A percentile compares a stretch with the other conserved stretches of the same genome.
phyloP scores from a whole-genome alignment of 768 basidiomycete genomes.

The Butyriboletus loyo region DNA sequence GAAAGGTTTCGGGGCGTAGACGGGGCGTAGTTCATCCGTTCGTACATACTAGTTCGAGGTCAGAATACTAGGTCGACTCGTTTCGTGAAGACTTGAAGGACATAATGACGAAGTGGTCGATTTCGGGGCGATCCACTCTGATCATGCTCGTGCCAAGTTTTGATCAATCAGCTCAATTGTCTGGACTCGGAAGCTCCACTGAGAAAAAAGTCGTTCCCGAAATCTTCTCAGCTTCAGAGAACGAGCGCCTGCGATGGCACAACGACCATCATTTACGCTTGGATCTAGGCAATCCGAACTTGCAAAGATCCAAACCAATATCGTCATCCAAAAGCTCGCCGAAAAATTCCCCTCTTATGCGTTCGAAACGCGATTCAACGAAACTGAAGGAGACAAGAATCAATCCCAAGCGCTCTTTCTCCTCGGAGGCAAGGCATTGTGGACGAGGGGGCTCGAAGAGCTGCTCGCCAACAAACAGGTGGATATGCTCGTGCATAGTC shows the following conservation, averaged over 20 bases:
- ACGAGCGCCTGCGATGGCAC: conserved; percentile 11
- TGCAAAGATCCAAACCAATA: conserved; percentile 86
- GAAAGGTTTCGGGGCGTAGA: conserved; percentile 37
- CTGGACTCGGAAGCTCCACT: not conserved
- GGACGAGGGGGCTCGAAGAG: conserved; percentile 97
- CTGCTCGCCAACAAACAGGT: conserved; percentile 67
- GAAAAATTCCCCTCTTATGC: conserved; percentile 47
- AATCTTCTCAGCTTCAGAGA: not conserved
- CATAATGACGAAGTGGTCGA: not conserved
- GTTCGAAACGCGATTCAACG: conserved; percentile 60
- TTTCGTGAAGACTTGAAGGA: not conserved
- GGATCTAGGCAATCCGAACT: conserved; percentile 88
- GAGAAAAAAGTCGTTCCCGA: not conserved
- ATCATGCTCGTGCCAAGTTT: not conserved
- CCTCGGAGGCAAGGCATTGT: conserved; percentile 86
- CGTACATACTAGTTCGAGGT: not conserved
- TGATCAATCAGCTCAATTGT: not conserved
- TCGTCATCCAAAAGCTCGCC: conserved; percentile 64
- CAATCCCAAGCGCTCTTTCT: conserved; percentile 87
- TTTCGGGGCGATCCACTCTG: not conserved
- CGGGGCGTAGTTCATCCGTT: not conserved
- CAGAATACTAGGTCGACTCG: not conserved
- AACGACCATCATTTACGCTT: conserved; percentile 56
- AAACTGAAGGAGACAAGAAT: conserved; percentile 83
- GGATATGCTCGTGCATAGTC: conserved; percentile 89